These are phyloP conservation scores for Beta lomatogona DNA, from an alignment of 179 eudicot species.

Conservation along the genomic window DNA sequence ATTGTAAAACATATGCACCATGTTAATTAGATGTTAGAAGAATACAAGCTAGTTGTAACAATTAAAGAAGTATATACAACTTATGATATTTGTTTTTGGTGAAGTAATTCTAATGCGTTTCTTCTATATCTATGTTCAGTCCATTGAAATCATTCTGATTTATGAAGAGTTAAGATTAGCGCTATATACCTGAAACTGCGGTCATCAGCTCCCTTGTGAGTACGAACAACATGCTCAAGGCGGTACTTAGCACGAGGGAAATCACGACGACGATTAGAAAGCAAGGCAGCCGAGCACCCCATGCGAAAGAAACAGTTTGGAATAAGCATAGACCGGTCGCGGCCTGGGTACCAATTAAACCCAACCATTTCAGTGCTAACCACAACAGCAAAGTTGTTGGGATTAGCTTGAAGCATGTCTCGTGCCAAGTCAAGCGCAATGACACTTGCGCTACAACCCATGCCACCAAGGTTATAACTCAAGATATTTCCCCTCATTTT, in stretches of 20 bases:
- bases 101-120: no score
- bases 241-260: constrained; percentile 81
- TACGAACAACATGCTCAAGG: constrained; percentile 89
- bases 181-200: constrained; percentile 70
- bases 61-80: no score
- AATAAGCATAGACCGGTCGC: constrained; percentile 75
- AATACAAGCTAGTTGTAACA: no score
- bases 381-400: constrained; percentile 85
- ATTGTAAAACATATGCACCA: no score
- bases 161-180: no score
- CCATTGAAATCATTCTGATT: no score
- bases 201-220: constrained; percentile 93
- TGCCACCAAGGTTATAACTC: constrained; percentile 92
- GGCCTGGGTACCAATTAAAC: constrained; percentile 89
- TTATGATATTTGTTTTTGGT: no score
- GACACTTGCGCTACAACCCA: constrained; percentile 96
- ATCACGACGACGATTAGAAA: constrained; percentile 88
- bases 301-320: constrained; percentile 92
- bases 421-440: constrained; percentile 81
- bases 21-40: no score
- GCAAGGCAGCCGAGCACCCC: constrained; percentile 88
- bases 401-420: constrained; percentile 90
- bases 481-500: constrained; percentile 91
- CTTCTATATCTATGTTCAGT: no score
- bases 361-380: constrained; percentile 95